phyloP scores from a whole-genome alignment of 208 protist genomes.

The Leishmania martiniquensis region DNA sequence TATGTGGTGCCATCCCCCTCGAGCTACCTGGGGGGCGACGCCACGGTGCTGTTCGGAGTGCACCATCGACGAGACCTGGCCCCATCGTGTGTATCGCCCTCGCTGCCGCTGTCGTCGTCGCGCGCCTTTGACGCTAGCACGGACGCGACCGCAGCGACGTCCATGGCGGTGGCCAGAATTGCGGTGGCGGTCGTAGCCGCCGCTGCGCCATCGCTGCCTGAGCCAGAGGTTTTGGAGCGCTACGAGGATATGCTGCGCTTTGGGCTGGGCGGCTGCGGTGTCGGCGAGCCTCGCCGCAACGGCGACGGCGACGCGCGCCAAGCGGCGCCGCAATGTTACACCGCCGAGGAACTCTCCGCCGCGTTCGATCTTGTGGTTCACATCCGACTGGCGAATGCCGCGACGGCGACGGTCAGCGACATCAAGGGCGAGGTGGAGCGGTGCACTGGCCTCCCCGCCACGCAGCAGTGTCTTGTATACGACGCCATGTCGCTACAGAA shows the following conservation, averaged over 20 bases:
- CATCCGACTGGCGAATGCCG: conserved; percentile 1
- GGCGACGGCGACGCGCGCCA: not conserved
- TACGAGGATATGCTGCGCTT: conserved; percentile 19
- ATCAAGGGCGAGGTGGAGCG: conserved; percentile 54
- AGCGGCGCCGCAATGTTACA: not conserved
- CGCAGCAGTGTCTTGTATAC: conserved; percentile 32
- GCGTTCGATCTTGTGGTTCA: conserved; percentile 21
- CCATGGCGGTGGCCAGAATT: not conserved
- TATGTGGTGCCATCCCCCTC: conserved; percentile 21
- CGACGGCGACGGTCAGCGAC: conserved; percentile 35
- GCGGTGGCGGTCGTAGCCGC: conserved; percentile 20
- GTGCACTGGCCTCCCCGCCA: conserved; percentile 35
- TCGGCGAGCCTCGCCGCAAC: not conserved
- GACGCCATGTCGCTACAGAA: conserved; percentile 48
- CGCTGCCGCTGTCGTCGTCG: not conserved
- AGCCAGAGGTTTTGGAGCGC: conserved; percentile 13
- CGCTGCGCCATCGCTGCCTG: conserved; percentile 4
- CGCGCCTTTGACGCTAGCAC: not conserved
- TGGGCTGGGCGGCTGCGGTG: not conserved
- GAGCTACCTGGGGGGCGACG: conserved; percentile 9
- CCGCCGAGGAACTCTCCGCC: not conserved
- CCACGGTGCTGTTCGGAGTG: conserved; percentile 7
- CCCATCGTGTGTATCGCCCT: not conserved
- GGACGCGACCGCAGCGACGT: not conserved
- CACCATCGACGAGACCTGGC: not conserved